A percentile compares a stretch with the other conserved stretches of the same genome.
Evolutionary conservation across 2,329 filamentous ascomycete genomes (phyloP).

Genomic region (Pyricularia grisea): DNA sequence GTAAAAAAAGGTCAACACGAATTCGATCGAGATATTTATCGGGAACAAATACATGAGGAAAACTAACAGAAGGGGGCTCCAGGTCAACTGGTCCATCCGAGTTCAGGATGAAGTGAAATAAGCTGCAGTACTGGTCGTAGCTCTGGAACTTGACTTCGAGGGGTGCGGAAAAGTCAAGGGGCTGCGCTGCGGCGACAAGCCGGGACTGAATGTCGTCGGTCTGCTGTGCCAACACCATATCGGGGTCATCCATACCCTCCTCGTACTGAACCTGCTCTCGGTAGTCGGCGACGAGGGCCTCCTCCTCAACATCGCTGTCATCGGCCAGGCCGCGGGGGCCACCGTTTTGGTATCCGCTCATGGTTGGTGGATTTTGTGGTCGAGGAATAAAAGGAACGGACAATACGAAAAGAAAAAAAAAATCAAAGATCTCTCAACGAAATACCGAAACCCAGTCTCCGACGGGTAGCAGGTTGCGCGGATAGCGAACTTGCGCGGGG

Average conservation of each 20-base stretch:
- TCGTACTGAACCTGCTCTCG: conserved; percentile 93
- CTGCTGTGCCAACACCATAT: conserved; percentile 64
- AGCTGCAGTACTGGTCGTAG: conserved; percentile 97
- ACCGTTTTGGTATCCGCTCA: conserved; percentile 56
- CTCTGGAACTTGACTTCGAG: conserved; percentile 96
- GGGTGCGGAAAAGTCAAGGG: conserved; percentile 90
- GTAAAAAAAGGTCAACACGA: background rate
- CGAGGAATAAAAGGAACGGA: background rate
- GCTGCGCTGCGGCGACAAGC: conserved; percentile 83
- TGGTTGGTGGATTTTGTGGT: conserved; percentile 24
- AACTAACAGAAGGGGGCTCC: conserved; percentile 85
- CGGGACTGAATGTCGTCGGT: conserved; percentile 89
- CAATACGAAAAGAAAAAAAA: background rate
- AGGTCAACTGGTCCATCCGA: conserved; percentile 97
- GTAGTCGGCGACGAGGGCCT: conserved; percentile 92
- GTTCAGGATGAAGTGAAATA: conserved; percentile 99
- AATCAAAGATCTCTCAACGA: background rate
- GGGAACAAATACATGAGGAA: background rate
- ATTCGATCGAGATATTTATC: background rate
- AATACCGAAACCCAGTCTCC: background rate
- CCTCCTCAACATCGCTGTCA: conserved; percentile 93
- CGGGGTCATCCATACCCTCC: conserved; percentile 73
- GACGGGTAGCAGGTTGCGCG: background rate
- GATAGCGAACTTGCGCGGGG: background rate
- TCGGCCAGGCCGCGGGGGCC: conserved; percentile 55